Conservation (phyloP, 441 rosid species). For the Hypseocharis bilobata region DNA sequence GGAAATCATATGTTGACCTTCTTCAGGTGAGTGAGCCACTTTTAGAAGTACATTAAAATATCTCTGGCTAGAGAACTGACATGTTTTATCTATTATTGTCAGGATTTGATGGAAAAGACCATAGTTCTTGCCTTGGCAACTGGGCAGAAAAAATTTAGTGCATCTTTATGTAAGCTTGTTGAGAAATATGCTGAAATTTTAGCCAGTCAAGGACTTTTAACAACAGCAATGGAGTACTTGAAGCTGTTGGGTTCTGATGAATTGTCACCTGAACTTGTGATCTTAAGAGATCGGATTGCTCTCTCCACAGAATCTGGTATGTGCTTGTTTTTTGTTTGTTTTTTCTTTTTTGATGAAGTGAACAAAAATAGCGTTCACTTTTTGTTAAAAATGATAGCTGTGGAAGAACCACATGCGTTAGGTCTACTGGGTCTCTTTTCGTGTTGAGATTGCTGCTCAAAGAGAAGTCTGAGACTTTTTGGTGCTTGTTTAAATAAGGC, state of each 20-base stretch:
- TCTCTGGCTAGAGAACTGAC: constrained; percentile 13
- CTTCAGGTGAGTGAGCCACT: constrained; percentile 58
- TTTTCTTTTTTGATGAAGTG: not conserved
- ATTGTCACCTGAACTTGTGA: constrained; percentile 72
- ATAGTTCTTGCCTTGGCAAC: constrained; percentile 93
- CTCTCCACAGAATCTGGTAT: constrained; percentile 5
- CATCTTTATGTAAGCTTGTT: constrained; percentile 92
- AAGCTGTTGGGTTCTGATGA: constrained; percentile 78
- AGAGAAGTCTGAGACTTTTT: no score
- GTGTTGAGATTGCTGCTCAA: no score
- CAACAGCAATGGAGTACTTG: constrained; percentile 66
- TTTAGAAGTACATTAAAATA: constrained; percentile 3
- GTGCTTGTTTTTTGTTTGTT: not conserved
- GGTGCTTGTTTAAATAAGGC: no score
- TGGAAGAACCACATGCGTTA: no score
- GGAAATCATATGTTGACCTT: constrained; percentile 75
- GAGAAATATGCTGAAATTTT: constrained; percentile 96
- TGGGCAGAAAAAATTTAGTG: constrained; percentile 82
- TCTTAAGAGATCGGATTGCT: constrained; percentile 80
- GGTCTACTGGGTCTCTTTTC: no score
- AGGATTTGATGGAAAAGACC: constrained; percentile 99
- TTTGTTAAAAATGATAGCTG: no score
- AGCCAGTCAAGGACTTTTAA: constrained; percentile 91
- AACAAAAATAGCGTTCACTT: not conserved
- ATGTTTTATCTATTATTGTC: constrained; percentile 19